Base-by-base conservation (phyloP, 2,329 filamentous ascomycete species). In the Colletotrichum incanum region DNA sequence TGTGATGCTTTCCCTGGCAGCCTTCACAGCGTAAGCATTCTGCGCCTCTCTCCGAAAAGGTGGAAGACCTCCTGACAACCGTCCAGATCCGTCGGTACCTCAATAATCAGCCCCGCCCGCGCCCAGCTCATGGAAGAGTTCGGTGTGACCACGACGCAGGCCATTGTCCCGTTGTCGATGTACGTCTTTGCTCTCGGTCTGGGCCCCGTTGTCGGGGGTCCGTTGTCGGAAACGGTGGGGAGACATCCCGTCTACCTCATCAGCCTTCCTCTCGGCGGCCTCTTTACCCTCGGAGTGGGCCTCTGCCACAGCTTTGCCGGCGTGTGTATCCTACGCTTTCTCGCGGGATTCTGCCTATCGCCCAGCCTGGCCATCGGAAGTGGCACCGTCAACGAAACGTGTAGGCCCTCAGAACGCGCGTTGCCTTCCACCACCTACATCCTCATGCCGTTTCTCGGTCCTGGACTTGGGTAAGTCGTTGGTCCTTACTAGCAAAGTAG, bases 161-260 rank as follows among this genome's bases (percentile, higher is more conserved):
- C 90, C 0, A 81, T 93, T n/a, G 80, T 92, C 0, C 87, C 88
- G 0, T 78, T 93, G 0, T 87, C 90, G 0, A 78, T 91, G 7
- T 93, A 91, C 77, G 86, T 90, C 7, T 79, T 92, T 12, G 90
- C 90, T 0, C 83, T 93, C 0, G 89, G 83, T 3, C 82, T 91
- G 20, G 91, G 90, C 0, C 91, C 91, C 8, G 80, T 92, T 61
- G 73, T 91, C 18, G 88, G 87, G 12, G 89, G 90, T 0, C 91
- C 90, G 0, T 76, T 91, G 0, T 90, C 87, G 60, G 91, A 93
- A 76, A 86, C 84, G 0, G 80, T 88, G 43, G 91, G 91, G 2
- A 83, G 91, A 1, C 82, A 85, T 28, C 80, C 85, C 2, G 84
- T 91, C 34, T 91, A 90, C 77, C 67, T 86, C 1, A 75, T 81